Evolutionary conservation across 2,329 filamentous ascomycete genomes (phyloP).

Genomic region (Cladosporium sp.): DNA sequence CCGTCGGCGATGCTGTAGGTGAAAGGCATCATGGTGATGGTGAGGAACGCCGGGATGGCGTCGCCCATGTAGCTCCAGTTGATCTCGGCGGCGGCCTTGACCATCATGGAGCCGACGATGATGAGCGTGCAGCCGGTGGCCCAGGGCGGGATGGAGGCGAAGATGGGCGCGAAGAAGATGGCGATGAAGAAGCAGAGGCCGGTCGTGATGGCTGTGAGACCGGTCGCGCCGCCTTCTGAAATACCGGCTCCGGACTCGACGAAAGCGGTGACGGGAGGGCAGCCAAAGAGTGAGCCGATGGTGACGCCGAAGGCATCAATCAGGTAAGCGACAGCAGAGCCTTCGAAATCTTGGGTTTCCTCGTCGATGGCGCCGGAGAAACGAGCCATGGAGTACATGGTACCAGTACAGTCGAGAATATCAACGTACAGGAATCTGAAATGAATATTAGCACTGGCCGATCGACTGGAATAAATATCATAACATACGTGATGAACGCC

Average conservation of each 20-base stretch:
- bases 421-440: conserved; percentile 76
- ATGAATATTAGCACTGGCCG: background rate
- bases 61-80: conserved; percentile 89
- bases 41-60: conserved; percentile 79
- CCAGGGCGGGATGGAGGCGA: conserved; percentile 86
- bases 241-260: conserved; percentile 90
- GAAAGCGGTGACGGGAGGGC: conserved; percentile 80
- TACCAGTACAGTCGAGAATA: conserved; percentile 83
- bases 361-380: conserved; percentile 80
- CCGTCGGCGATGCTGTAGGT: conserved; percentile 87
- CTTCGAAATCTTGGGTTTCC: conserved; percentile 82
- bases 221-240: conserved; percentile 81
- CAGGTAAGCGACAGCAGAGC: conserved; percentile 78
- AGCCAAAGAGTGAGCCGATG: conserved; percentile 75
- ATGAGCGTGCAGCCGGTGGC: conserved; percentile 86
- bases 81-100: conserved; percentile 73
- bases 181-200: conserved; percentile 84
- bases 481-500: conserved; percentile 68
- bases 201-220: conserved; percentile 75
- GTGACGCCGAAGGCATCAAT: conserved; percentile 81
- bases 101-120: conserved; percentile 87
- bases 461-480: background rate
- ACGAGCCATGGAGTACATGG: conserved; percentile 84
- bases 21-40: conserved; percentile 84
- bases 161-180: conserved; percentile 87